Percentiles rank a stretch among this genome's conserved stretches.
These are phyloP conservation scores for Sonneratia caseolaris DNA, from an alignment of 345 rosid species.

Conservation along the genomic window DNA sequence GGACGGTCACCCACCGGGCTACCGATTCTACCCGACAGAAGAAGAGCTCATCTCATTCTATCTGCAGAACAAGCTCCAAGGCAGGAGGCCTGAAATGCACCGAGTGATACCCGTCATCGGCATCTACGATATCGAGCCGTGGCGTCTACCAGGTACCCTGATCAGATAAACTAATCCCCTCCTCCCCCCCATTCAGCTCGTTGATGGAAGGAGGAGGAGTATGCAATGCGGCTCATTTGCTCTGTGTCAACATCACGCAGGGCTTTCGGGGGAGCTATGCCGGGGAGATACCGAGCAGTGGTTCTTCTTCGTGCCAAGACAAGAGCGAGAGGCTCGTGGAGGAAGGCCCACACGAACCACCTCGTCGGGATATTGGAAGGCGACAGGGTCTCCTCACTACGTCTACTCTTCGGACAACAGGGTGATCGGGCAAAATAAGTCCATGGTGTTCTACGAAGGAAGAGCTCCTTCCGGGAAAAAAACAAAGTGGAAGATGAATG, in stretches of 20 bases:
- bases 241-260: conserved; percentile 22
- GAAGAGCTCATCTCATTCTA: conserved; percentile 73
- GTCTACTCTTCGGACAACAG: conserved; percentile 54
- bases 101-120: conserved; percentile 48
- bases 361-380: conserved; percentile 85
- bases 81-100: conserved; percentile 34
- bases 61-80: conserved; percentile 54
- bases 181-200: background rate
- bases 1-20: conserved; percentile 35
- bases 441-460: conserved; percentile 82
- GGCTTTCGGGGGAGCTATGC: conserved; percentile 50
- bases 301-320: conserved; percentile 77
- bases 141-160: conserved; percentile 54
- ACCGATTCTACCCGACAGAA: conserved; percentile 79
- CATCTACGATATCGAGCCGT: conserved; percentile 58
- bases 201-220: background rate
- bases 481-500: conserved; percentile 57
- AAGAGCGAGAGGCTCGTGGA: conserved; percentile 69
- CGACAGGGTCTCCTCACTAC: conserved; percentile 73
- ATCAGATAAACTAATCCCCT: background rate
- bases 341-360: conserved; percentile 73
- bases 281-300: conserved; percentile 68
- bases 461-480: conserved; percentile 67
- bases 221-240: background rate
- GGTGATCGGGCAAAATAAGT: conserved; percentile 69